A percentile compares a stretch with the other conserved stretches of the same genome.
phyloP scores from a whole-genome alignment of 208 protist genomes.

The Leishmania mexicana region DNA sequence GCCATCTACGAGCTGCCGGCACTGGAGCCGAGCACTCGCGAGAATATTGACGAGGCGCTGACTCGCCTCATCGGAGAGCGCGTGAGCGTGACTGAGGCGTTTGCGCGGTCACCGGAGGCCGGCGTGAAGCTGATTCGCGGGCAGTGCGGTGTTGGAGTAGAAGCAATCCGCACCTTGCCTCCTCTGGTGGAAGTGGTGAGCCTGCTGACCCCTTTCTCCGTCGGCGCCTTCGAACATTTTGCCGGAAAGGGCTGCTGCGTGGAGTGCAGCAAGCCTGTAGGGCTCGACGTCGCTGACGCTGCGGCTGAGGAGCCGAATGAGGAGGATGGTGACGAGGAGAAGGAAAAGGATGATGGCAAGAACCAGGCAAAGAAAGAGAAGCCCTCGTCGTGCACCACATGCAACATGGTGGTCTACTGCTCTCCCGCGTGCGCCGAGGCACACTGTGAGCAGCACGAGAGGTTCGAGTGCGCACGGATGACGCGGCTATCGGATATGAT shows the following conservation, averaged over 20 bases:
- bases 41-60: conserved; percentile 28
- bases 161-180: conserved; percentile 41
- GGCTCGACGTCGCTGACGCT: not conserved
- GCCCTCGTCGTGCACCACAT: conserved; percentile 33
- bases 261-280: conserved; percentile 41
- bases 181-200: conserved; percentile 42
- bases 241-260: conserved; percentile 48
- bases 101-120: conserved; percentile 25
- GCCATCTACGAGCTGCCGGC: conserved; percentile 73
- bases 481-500: conserved; percentile 60
- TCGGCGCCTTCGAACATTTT: conserved; percentile 65
- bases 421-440: conserved; percentile 40
- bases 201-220: conserved; percentile 62
- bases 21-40: conserved; percentile 38
- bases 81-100: conserved; percentile 2
- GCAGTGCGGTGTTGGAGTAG: conserved; percentile 50
- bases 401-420: conserved; percentile 67
- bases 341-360: not conserved
- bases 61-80: conserved; percentile 28
- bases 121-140: conserved; percentile 16
- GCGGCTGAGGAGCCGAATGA: not conserved
- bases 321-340: not conserved
- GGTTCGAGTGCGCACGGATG: conserved; percentile 68
- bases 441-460: conserved; percentile 57
- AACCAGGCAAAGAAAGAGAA: not conserved